Conservation (phyloP, 495 filamentous ascomycete species). For the Daldinia concentrica region DNA sequence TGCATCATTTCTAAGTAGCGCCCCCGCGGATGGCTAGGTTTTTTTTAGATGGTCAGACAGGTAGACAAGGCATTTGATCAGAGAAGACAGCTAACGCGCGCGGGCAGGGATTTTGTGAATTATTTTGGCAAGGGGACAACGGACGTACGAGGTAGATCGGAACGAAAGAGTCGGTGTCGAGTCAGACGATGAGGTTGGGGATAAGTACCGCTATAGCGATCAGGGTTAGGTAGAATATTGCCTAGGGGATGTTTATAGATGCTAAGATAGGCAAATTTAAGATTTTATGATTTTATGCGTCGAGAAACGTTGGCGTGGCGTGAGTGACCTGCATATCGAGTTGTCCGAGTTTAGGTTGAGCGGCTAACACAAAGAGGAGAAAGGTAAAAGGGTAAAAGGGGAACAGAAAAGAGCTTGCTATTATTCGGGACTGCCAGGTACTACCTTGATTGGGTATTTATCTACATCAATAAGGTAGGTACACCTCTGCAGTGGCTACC, state of each 20-base stretch:
- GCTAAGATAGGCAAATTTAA: too few species aligned
- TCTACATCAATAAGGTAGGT: background rate
- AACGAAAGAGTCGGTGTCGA: constrained; percentile 39
- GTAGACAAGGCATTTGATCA: constrained; percentile 21
- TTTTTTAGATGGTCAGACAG: constrained; percentile 34
- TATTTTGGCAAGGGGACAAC: constrained; percentile 7
- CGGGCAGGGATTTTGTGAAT: constrained; percentile 26
- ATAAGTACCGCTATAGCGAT: constrained; percentile 1
- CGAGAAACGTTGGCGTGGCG: constrained; percentile 15
- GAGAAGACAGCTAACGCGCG: constrained; percentile 20
- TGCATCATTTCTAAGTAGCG: constrained; percentile 47
- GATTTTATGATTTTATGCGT: constrained; percentile 9
- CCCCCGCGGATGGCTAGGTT: constrained; percentile 28
- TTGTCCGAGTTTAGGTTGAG: constrained; percentile 20
- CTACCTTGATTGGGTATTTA: constrained; percentile 26
- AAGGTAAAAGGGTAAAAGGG: background rate
- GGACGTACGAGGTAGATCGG: constrained; percentile 33
- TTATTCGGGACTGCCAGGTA: constrained; percentile 16
- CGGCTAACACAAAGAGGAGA: background rate
- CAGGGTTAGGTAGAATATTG: too few species aligned
- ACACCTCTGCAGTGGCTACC: constrained; percentile 13
- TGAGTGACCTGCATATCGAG: constrained; percentile 22
- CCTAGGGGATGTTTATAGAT: too few species aligned
- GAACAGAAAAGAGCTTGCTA: background rate
- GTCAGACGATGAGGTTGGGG: constrained; percentile 30